A percentile compares a stretch with the other conserved stretches of the same genome.
Evolutionary conservation across 139 green algal species (phyloP).

Genomic region (Choricystis sp.): DNA sequence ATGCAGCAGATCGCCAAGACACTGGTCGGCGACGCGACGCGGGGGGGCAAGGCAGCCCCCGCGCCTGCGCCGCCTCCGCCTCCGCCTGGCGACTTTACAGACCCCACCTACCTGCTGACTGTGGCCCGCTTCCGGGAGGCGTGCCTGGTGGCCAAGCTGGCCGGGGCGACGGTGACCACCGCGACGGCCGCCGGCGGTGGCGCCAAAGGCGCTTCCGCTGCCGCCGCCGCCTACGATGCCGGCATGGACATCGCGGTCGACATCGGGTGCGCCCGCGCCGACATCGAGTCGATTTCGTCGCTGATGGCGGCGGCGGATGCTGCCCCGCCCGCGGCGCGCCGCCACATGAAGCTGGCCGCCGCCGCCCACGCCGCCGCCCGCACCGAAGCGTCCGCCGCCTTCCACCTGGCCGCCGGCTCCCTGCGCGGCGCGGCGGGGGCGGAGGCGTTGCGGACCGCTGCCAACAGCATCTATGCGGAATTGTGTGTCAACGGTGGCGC

Average conservation of each 20-base stretch:
- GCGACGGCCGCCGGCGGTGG: slow-evolving; percentile 21
- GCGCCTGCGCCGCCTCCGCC: not conserved
- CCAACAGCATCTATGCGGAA: slow-evolving; percentile 27
- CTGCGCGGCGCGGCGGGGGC: slow-evolving; percentile 9
- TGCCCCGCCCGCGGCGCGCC: slow-evolving; percentile 4
- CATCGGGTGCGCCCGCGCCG: slow-evolving; percentile 60
- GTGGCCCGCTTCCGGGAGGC: slow-evolving; percentile 4
- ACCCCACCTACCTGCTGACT: not conserved
- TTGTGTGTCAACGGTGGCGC: slow-evolving; percentile 22
- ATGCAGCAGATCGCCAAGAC: slow-evolving; percentile 49
- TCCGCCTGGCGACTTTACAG: not conserved
- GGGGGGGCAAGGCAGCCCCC: not conserved
- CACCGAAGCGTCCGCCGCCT: slow-evolving; percentile 26
- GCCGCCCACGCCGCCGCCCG: slow-evolving; percentile 39
- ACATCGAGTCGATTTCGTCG: slow-evolving; percentile 31
- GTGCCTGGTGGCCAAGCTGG: slow-evolving; percentile 21
- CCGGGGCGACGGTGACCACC: too few species aligned
- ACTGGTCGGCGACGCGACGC: slow-evolving; percentile 18
- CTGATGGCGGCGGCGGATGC: slow-evolving; percentile 21
- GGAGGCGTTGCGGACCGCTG: slow-evolving; percentile 19
- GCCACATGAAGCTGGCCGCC: slow-evolving; percentile 19
- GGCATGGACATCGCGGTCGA: slow-evolving; percentile 39
- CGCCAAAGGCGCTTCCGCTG: slow-evolving; percentile 16
- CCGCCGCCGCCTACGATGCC: slow-evolving; percentile 30
- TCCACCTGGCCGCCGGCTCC: slow-evolving; percentile 26